Conservation (phyloP, 129 eudicot genomes). For the Centaurea solstitialis region DNA sequence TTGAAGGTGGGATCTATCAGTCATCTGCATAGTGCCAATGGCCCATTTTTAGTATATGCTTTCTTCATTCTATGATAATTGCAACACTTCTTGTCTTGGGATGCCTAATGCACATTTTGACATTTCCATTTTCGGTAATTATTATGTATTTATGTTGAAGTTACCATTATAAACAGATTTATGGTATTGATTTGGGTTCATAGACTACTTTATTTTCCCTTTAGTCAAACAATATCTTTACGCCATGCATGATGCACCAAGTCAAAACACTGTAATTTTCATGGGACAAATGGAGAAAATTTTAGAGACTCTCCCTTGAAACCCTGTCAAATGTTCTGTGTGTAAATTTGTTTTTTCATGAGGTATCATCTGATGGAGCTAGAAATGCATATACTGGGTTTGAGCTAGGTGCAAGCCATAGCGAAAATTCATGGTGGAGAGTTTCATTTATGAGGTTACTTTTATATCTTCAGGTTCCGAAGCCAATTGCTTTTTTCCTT, state of each 20-base stretch:
- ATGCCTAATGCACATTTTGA: conserved; percentile 5
- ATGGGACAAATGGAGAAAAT: not conserved
- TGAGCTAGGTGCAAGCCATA: conserved; percentile 11
- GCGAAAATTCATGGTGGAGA: not conserved
- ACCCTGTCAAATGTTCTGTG: not conserved
- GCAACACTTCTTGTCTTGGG: not conserved
- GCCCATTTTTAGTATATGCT: not conserved
- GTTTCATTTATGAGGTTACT: conserved; percentile 12
- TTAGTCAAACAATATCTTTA: conserved; percentile 4
- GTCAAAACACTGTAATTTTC: not conserved
- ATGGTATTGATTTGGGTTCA: conserved; percentile 1
- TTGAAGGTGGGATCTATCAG: not conserved
- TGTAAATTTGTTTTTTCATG: not conserved
- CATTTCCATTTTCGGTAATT: not conserved
- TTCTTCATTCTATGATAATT: conserved; percentile 17
- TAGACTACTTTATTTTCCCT: not conserved
- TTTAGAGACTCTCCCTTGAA: not conserved
- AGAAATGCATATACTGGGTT: not conserved
- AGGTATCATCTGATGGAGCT: conserved; percentile 3
- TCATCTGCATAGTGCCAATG: not conserved
- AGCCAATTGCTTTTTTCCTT: conserved; percentile 71
- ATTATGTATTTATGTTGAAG: conserved; percentile 11
- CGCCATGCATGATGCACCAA: not conserved
- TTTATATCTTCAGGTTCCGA: conserved; percentile 73
- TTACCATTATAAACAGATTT: not conserved